Evolutionary conservation across 345 rosid genomes (phyloP), one percentile per base, ranked within the genome.

Genomic region (Cardamine chenopodiifolia): DNA sequence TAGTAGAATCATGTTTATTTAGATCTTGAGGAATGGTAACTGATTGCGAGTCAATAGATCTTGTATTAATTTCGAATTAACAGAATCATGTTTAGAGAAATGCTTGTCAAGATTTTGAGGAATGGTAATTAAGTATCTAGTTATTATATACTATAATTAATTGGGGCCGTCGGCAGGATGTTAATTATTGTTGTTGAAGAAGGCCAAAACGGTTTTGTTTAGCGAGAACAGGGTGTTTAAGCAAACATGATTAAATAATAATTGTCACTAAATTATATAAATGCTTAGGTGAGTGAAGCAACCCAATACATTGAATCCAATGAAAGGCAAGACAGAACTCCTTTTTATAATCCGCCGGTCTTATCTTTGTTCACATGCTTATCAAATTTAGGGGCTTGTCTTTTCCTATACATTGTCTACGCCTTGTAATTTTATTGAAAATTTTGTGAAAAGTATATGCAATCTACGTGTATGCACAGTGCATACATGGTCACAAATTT

Each of bases 321-420:
- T 31, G 57, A 23, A 66, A 57, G 73, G 71, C 55, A 61, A 68
- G 32, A 76, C 66, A 56, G 2, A 2, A 56, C 35, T 39, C 63
- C 3, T 14, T 54, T 73, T 71, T 66, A 58, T 71, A 78, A 78
- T 71, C 72, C 77, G 81, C 81, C 81, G 77, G 69, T 78, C 72
- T 66, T 78, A 66, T 71, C 77, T 59, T 53, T 17, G 32, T 39
- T 58, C 81, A 77, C 81, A 78, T 71, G 77, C 77, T 59, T 59
- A 78, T 58, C 68, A 78, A 78, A 78, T 78, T 78, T 78, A 71
- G 76, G 69, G 68, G 72, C 35, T 78, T 78, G 81, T 78, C 81
- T 72, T 78, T 71, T 78, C 68, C 40, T 4, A 69, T 32, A 55
- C 56, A 55, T 25, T 23, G 64, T 64, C 26, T 40, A 68, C 69